phyloP scores from a whole-genome alignment of 2,329 filamentous ascomycete genomes.

The Cadophora gregata region DNA sequence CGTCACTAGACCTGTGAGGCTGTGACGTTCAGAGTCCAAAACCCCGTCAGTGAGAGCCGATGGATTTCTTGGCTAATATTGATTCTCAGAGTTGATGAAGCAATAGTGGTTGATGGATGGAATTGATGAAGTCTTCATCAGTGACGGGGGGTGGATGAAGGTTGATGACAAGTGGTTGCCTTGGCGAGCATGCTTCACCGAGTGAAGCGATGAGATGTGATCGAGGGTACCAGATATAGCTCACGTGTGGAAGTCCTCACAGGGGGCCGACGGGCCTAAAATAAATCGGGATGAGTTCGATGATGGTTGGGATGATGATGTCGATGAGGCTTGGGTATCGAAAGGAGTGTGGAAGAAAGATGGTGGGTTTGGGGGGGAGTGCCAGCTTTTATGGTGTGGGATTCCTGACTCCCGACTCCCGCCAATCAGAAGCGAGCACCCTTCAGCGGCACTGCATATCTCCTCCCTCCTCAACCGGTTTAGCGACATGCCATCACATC shows the following conservation, averaged over 20 bases:
- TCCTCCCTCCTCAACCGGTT: constrained; percentile 25
- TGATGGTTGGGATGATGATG: constrained; percentile 29
- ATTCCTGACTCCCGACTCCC: constrained; percentile 21
- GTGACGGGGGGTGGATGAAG: constrained; percentile 36
- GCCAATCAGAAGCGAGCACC: constrained; percentile 32
- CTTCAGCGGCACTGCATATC: constrained; percentile 25
- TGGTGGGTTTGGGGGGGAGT: constrained; percentile 38
- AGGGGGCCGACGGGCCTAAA: constrained; percentile 32
- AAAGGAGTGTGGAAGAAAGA: constrained; percentile 41
- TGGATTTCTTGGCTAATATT: constrained; percentile 18
- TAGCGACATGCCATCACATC: constrained; percentile 33
- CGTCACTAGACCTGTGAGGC: constrained; percentile 15
- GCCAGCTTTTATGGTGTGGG: constrained; percentile 40
- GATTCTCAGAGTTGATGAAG: constrained; percentile 30
- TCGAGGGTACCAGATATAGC: constrained; percentile 43
- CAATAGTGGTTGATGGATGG: constrained; percentile 24
- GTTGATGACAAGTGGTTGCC: constrained; percentile 33
- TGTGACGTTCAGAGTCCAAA: constrained; percentile 1
- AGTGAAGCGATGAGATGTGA: constrained; percentile 38
- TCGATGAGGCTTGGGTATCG: constrained; percentile 27
- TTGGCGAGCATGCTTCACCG: constrained; percentile 34
- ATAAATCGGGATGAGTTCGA: constrained; percentile 38
- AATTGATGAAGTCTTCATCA: constrained; percentile 34
- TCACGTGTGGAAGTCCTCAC: constrained; percentile 39
- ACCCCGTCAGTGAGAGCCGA: not conserved